Conservation (phyloP, 2,329 filamentous ascomycete genomes). For the Aspergillus sp. region DNA sequence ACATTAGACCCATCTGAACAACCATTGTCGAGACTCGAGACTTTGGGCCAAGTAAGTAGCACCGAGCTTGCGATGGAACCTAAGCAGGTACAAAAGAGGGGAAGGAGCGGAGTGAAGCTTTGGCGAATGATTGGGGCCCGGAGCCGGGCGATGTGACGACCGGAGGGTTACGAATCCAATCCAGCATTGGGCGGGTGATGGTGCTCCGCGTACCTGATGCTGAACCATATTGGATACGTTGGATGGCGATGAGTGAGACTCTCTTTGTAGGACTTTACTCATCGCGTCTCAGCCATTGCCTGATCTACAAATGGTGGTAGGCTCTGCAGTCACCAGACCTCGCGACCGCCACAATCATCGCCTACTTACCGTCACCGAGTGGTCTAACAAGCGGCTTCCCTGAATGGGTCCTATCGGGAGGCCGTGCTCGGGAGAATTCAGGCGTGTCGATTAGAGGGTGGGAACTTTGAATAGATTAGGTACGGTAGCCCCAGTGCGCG, state of each 20-base stretch:
- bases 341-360: not conserved
- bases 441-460: conserved; percentile 19
- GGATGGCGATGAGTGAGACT: not conserved
- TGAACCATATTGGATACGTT: not conserved
- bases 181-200: not conserved
- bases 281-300: not conserved
- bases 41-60: not conserved
- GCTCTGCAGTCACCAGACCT: not conserved
- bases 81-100: conserved; percentile 8
- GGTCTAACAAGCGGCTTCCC: not conserved
- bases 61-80: not conserved
- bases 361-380: no score
- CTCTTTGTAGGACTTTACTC: not conserved
- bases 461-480: conserved; percentile 11
- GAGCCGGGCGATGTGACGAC: conserved; percentile 5
- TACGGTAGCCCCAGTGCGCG: not conserved
- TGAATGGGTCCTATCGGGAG: conserved; percentile 4
- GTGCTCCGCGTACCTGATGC: not conserved
- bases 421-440: conserved; percentile 18
- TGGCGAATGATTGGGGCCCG: conserved; percentile 9
- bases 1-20: not conserved
- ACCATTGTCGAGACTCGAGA: not conserved
- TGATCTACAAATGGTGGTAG: not conserved
- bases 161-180: not conserved
- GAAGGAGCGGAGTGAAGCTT: conserved; percentile 15